Evolutionary conservation across 176 grass and related monocot genomes (phyloP).

Genomic region (Coix lacrymajobi): DNA sequence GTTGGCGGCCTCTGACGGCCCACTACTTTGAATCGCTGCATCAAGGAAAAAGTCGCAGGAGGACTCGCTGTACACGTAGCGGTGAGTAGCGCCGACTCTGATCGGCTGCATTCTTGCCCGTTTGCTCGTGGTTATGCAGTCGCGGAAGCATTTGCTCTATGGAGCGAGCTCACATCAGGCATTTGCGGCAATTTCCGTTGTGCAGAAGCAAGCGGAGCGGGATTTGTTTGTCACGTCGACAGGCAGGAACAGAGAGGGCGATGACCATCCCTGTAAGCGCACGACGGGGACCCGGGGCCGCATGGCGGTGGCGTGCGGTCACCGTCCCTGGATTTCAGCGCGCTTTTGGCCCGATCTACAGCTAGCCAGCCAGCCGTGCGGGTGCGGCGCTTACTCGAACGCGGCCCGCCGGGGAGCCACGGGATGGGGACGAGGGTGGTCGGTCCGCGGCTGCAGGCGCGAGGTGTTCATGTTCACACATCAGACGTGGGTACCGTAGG

Average conservation of each 20-base stretch:
- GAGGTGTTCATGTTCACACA: not conserved
- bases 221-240: not conserved
- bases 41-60: not conserved
- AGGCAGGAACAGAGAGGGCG: not conserved
- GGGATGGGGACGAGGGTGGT: too few species aligned
- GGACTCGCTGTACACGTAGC: not conserved
- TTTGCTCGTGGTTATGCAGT: not conserved
- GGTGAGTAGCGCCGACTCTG: not conserved
- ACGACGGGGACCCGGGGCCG: not conserved
- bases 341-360: not conserved
- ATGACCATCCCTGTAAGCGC: not conserved
- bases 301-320: slow-evolving; percentile 11
- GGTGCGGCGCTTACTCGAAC: not conserved
- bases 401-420: not conserved
- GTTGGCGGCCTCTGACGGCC: not conserved
- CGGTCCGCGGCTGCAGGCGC: too few species aligned
- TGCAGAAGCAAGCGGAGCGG: not conserved
- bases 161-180: not conserved
- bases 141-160: not conserved
- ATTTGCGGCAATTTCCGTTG: not conserved
- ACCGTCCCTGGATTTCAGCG: not conserved
- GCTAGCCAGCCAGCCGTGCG: too few species aligned
- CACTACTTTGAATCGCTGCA: not conserved
- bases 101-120: not conserved
- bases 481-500: not conserved